Percentiles rank a stretch among this genome's conserved stretches.
These are phyloP conservation scores for Leishmania major DNA, from an alignment of 208 protist genomes.

Conservation along the genomic window DNA sequence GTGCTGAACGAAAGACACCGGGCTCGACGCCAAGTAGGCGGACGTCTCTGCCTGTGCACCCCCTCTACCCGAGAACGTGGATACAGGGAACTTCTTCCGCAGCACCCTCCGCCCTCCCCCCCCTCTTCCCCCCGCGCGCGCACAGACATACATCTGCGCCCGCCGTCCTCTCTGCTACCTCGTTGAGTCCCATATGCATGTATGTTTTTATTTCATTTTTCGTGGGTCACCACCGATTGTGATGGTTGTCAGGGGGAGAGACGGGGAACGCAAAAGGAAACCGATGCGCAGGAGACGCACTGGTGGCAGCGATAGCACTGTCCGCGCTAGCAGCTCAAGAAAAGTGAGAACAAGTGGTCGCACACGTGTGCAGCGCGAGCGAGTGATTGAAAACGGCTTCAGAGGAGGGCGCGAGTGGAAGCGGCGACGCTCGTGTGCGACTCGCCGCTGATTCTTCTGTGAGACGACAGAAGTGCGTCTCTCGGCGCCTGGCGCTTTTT, in stretches of 20 bases:
- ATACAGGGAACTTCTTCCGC: neutral
- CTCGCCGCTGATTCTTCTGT: neutral
- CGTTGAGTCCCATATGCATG: neutral
- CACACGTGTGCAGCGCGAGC: neutral
- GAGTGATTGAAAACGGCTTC: too few relatives aligned
- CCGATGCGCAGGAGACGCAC: neutral
- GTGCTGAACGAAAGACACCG: neutral
- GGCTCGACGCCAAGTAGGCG: neutral
- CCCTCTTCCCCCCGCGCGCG: neutral
- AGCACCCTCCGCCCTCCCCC: neutral
- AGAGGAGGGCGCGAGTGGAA: neutral
- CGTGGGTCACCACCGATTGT: neutral
- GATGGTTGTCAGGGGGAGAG: neutral
- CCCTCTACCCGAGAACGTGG: neutral
- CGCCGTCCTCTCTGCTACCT: neutral
- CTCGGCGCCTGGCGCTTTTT: neutral
- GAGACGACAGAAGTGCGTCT: neutral
- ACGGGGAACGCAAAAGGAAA: neutral
- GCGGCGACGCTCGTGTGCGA: neutral
- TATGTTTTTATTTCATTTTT: neutral
- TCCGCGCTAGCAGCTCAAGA: neutral
- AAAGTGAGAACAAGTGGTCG: neutral
- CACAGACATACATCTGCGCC: neutral
- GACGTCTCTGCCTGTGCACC: neutral
- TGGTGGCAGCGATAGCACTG: neutral